Conservation (phyloP, 1,284 basidiomycete genomes). For the Sphaerobolus stellatus region DNA sequence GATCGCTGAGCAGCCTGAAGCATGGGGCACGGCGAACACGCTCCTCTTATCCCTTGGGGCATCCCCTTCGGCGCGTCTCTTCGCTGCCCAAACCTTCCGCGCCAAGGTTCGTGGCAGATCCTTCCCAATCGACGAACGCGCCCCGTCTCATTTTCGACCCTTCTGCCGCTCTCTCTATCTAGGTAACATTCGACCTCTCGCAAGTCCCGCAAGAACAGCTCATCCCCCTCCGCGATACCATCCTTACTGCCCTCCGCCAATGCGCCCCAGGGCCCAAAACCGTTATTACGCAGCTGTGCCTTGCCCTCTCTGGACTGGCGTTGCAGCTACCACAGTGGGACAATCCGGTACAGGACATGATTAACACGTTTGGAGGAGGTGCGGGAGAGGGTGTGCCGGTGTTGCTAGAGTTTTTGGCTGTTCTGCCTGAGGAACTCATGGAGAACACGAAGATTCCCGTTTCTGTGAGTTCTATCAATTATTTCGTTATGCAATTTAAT, state of each 20-base stretch:
- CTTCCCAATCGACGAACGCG: neutral
- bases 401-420: slow-evolving; percentile 86
- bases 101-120: slow-evolving; percentile 69
- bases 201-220: slow-evolving; percentile 79
- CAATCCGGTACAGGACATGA: slow-evolving; percentile 78
- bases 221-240: slow-evolving; percentile 82
- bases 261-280: slow-evolving; percentile 78
- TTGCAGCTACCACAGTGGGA: slow-evolving; percentile 91
- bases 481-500: neutral
- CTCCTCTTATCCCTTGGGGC: slow-evolving; percentile 82
- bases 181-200: slow-evolving; percentile 95
- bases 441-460: slow-evolving; percentile 88
- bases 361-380: slow-evolving; percentile 83
- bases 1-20: slow-evolving; percentile 72
- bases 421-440: slow-evolving; percentile 89
- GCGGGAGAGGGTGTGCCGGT: slow-evolving; percentile 81
- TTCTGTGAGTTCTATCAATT: slow-evolving; percentile 55
- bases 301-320: slow-evolving; percentile 89
- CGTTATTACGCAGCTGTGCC: slow-evolving; percentile 86
- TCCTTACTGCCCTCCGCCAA: slow-evolving; percentile 72
- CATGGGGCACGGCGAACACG: slow-evolving; percentile 94
- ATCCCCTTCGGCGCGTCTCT: slow-evolving; percentile 82
- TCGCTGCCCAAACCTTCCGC: slow-evolving; percentile 96
- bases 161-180: slow-evolving; percentile 18
- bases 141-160: neutral